phyloP scores from a whole-genome alignment of 1,139 yeast genomes.

The Geotrichum histeridarum region DNA sequence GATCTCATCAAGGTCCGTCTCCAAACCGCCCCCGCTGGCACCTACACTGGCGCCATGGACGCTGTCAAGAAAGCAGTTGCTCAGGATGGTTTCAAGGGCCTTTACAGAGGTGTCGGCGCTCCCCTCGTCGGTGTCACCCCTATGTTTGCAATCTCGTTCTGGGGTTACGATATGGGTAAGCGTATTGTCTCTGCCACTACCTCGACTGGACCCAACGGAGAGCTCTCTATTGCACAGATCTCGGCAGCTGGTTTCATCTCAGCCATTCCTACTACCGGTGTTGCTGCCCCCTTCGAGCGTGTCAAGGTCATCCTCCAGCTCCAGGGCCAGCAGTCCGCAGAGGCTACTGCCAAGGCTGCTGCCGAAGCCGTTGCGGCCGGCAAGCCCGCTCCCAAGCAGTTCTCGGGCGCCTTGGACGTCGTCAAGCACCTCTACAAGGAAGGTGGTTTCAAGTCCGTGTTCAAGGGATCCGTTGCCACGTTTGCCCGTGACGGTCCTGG shows the following conservation, averaged over 20 bases:
- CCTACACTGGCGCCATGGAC: slow-evolving; percentile 54
- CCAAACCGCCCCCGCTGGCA: slow-evolving; percentile 55
- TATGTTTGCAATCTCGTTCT: slow-evolving; percentile 95
- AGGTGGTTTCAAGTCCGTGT: slow-evolving; percentile 81
- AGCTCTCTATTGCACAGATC: slow-evolving; percentile 61
- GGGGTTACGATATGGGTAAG: slow-evolving; percentile 97
- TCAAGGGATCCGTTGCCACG: slow-evolving; percentile 89
- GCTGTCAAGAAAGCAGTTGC: slow-evolving; percentile 67
- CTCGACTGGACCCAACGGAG: slow-evolving; percentile 29
- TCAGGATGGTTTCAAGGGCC: slow-evolving; percentile 69
- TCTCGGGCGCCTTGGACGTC: slow-evolving; percentile 52
- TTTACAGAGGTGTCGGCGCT: slow-evolving; percentile 83
- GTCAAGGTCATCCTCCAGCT: slow-evolving; percentile 91
- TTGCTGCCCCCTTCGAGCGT: slow-evolving; percentile 96
- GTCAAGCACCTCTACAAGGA: slow-evolving; percentile 65
- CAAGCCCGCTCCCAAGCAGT: slow-evolving; percentile 31
- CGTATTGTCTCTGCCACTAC: slow-evolving; percentile 49
- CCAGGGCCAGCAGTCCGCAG: slow-evolving; percentile 46
- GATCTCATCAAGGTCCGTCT: slow-evolving; percentile 88
- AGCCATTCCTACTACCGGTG: slow-evolving; percentile 89
- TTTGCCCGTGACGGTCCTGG: slow-evolving; percentile 98
- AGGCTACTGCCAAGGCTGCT: slow-evolving; percentile 21
- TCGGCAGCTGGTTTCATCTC: slow-evolving; percentile 94
- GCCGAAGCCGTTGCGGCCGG: slow-evolving; percentile 35
- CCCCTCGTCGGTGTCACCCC: slow-evolving; percentile 95